phyloP scores from a whole-genome alignment of 2,329 filamentous ascomycete genomes.

The Aspergillus fumigatus region DNA sequence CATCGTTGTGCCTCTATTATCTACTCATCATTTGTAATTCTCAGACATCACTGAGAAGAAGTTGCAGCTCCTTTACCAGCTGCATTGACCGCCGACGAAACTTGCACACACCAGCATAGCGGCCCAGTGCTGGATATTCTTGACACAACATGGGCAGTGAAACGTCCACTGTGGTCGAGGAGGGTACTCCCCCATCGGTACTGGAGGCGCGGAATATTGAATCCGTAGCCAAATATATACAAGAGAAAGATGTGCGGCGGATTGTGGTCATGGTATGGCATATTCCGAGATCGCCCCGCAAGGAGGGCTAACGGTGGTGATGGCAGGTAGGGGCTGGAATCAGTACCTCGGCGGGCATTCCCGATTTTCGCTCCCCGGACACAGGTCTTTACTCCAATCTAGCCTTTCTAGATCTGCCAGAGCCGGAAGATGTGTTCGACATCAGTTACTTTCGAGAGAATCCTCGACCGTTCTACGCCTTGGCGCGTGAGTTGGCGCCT shows the following conservation, averaged over 20 bases:
- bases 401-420: constrained; percentile 75
- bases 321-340: constrained; percentile 77
- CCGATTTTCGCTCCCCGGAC: constrained; percentile 89
- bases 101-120: constrained; percentile 17
- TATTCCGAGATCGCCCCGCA: constrained; percentile 2
- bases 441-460: constrained; percentile 82
- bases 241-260: constrained; percentile 58
- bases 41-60: not conserved
- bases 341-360: constrained; percentile 56
- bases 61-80: not conserved
- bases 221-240: constrained; percentile 76
- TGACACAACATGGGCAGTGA: constrained; percentile 73
- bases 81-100: constrained; percentile 21
- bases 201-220: constrained; percentile 66
- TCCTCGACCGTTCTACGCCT: constrained; percentile 83
- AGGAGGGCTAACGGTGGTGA: not conserved
- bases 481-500: constrained; percentile 89
- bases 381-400: constrained; percentile 94
- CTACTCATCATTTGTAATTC: not conserved
- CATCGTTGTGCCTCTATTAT: not conserved
- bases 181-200: constrained; percentile 59
- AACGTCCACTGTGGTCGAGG: constrained; percentile 62
- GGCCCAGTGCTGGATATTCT: constrained; percentile 12
- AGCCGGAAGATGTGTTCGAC: constrained; percentile 91
- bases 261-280: constrained; percentile 72